Evolutionary conservation across 2,329 filamentous ascomycete species (phyloP), one percentile per base, ranked within the genome.

Genomic region (Phoma herbarum): DNA sequence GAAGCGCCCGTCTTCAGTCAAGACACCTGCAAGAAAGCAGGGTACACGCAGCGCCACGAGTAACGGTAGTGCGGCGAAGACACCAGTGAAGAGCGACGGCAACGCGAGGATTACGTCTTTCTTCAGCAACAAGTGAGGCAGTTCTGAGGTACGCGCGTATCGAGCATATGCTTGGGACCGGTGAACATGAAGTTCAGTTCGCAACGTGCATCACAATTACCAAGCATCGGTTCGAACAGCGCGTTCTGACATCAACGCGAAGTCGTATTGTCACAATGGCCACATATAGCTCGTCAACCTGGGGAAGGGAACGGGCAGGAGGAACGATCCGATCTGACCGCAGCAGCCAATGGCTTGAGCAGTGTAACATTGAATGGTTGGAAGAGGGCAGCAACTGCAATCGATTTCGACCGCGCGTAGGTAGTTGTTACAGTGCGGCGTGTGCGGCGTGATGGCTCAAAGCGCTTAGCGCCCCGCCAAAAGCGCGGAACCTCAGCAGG

Each of bases 101-200:
- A 86, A 82, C 55, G 81, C 84, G 65, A 84, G 83, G 70, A 86
- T 87, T 58, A 86, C 84, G 33, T 83, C 76, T 68, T 86, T 86
- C 71, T 86, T 87, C 70, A 77, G 73, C 35, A 82, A 80, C 41
- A 83, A 81, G 69, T 82, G 74, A 75, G 44, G 42, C 46, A 43
- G 12, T 22, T 42, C 14, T 12, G 46, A 25, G 16, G n/a, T 52
- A 45, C 33, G 42, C 52, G 52, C 46, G 35, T 48, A 44, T 25
- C 23, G 45, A 48, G 58, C 60, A 58, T 29, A 46, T 22, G 26
- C 14, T 37, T 44, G 65, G 67, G 59, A 44, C 57, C 63, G 62
- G 62, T 45, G 28, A 60, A 42, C 55, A 68, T 65, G 63, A 59
- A 28, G 25, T 18, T 49, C 28, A 56, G 18, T 23, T 35, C 18